Evolutionary conservation across 164 flowering plant genomes (phyloP).

Genomic region (Vitis amurensis): DNA sequence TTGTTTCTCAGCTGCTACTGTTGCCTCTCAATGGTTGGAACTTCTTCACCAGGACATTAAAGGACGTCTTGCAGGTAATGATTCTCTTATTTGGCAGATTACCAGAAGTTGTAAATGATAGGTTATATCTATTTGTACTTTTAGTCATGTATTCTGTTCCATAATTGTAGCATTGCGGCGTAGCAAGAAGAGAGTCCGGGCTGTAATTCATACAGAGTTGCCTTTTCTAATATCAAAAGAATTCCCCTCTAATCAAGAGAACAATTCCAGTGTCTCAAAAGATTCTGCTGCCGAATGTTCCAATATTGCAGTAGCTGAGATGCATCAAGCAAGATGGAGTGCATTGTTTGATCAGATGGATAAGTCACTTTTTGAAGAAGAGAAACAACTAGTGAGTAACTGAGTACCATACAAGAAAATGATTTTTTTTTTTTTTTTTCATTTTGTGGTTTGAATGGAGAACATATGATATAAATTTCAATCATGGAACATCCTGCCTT

Average conservation of each 20-base stretch:
- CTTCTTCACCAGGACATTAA: conserved; percentile 79
- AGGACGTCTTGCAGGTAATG: conserved; percentile 83
- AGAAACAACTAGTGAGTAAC: conserved; percentile 64
- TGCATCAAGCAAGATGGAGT: conserved; percentile 68
- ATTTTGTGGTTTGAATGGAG: too few species aligned
- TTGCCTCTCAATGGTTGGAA: conserved; percentile 96
- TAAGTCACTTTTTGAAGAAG: conserved; percentile 77
- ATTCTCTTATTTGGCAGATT: background rate
- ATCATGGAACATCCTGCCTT: too few species aligned
- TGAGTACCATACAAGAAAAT: too few species aligned
- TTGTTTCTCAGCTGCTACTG: conserved; percentile 71
- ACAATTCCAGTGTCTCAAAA: conserved; percentile 25
- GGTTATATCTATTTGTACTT: background rate
- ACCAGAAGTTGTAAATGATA: background rate
- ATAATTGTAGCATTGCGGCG: conserved; percentile 63
- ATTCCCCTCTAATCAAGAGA: conserved; percentile 50
- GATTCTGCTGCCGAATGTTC: conserved; percentile 23
- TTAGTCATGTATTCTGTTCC: conserved; percentile 3
- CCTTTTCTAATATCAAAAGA: conserved; percentile 67
- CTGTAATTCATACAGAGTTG: conserved; percentile 65
- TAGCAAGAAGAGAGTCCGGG: conserved; percentile 81
- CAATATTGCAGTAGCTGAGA: conserved; percentile 30
- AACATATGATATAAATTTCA: too few species aligned
- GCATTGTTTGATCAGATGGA: conserved; percentile 80
- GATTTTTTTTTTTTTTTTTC: background rate